phyloP scores from a whole-genome alignment of 139 green algal species.

The Chlamydomonas incerta region DNA sequence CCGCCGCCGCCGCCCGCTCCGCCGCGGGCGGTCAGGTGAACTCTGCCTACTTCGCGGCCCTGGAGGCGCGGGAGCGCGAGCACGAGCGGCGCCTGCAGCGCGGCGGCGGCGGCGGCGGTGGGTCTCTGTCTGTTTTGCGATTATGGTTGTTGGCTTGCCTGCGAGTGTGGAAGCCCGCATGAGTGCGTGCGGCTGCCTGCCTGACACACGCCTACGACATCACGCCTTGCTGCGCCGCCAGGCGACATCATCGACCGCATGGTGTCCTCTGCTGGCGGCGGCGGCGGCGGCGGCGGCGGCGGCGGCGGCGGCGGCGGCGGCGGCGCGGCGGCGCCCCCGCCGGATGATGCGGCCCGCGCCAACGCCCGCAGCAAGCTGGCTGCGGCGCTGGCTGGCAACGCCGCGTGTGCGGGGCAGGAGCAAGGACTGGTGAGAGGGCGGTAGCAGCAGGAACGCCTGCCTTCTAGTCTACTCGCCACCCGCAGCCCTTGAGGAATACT shows the following conservation, averaged over 20 bases:
- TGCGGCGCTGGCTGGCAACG: not conserved
- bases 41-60: not conserved
- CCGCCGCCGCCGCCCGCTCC: not conserved
- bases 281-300: not conserved
- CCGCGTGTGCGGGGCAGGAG: not conserved
- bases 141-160: not conserved
- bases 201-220: too few species aligned
- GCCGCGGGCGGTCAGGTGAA: constrained; percentile 31
- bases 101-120: not conserved
- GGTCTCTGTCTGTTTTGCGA: not conserved
- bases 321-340: not conserved
- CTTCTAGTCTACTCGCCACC: not conserved
- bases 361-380: constrained; percentile 29
- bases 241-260: constrained; percentile 19
- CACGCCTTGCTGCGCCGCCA: not conserved
- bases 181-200: not conserved
- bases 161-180: too few species aligned
- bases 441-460: not conserved
- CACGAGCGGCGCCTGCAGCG: not conserved
- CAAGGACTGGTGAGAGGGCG: not conserved
- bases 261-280: not conserved
- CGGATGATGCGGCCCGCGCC: not conserved
- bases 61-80: constrained; percentile 10
- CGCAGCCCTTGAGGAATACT: too few species aligned
- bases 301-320: not conserved